phyloP scores from a whole-genome alignment of 495 filamentous ascomycete species.

The Penicilliopsis zonata region DNA sequence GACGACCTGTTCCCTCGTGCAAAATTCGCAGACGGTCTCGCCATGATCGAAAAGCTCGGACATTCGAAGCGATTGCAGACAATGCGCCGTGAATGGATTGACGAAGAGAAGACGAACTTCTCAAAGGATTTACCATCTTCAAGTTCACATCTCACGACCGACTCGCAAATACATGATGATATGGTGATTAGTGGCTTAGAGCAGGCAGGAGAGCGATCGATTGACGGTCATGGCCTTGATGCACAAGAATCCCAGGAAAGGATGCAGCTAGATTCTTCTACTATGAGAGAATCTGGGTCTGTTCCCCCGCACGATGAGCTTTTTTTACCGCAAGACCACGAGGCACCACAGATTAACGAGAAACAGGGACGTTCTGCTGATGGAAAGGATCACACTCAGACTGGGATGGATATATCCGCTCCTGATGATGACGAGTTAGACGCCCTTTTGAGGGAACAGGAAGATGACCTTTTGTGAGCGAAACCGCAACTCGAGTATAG shows the following conservation, averaged over 20 bases:
- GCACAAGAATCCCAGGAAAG: too few species aligned
- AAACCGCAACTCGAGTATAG: too few species aligned
- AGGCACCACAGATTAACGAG: neutral
- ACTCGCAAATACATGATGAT: too few species aligned
- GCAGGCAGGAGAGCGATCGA: neutral
- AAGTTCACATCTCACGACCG: too few species aligned
- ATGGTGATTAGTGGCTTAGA: conserved; percentile 2
- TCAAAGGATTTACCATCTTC: too few species aligned
- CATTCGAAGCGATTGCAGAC: conserved; percentile 65
- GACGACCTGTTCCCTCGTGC: conserved; percentile 93
- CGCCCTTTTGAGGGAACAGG: conserved; percentile 22
- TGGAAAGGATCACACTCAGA: conserved; percentile 5
- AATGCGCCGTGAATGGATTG: conserved; percentile 76
- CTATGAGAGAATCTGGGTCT: too few species aligned
- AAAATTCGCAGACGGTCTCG: conserved; percentile 79
- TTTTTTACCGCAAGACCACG: neutral
- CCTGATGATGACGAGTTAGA: conserved; percentile 28
- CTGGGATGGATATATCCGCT: conserved; percentile 6
- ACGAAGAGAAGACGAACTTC: conserved; percentile 48
- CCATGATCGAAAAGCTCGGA: conserved; percentile 88
- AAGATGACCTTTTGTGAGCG: conserved; percentile 6
- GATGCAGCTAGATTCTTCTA: too few species aligned
- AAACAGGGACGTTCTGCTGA: conserved; percentile 14
- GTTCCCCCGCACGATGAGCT: too few species aligned
- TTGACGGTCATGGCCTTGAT: neutral